A percentile compares a stretch with the other conserved stretches of the same genome.
Evolutionary conservation across 768 basidiomycete species (phyloP).

Genomic region (Phanerochaete sordida): DNA sequence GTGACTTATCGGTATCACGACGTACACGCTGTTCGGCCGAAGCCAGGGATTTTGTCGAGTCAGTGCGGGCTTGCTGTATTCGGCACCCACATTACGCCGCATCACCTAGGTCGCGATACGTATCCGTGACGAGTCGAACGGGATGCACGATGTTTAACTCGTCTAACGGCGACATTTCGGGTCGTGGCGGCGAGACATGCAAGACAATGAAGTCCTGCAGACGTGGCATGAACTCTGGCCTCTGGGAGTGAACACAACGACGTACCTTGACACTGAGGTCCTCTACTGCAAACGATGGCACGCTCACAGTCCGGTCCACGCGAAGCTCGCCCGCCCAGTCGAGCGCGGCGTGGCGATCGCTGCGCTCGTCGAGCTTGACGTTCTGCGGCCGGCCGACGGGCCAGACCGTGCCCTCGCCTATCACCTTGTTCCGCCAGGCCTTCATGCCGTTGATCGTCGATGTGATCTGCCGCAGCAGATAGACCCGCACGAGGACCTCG

Average conservation of each 20-base stretch:
- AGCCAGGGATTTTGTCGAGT: too few species aligned
- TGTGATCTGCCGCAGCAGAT: constrained; percentile 47
- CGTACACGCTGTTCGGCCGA: too few species aligned
- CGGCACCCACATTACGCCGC: background rate
- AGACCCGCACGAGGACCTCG: constrained; percentile 37
- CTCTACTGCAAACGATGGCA: constrained; percentile 44
- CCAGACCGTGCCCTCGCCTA: constrained; percentile 49
- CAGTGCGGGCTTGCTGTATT: too few species aligned
- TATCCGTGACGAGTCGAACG: constrained; percentile 57
- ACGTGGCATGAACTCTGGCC: constrained; percentile 17
- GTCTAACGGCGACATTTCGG: constrained; percentile 31
- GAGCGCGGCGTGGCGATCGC: constrained; percentile 34
- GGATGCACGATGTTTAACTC: constrained; percentile 44
- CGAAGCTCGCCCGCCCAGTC: constrained; percentile 61
- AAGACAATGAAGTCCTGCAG: constrained; percentile 53
- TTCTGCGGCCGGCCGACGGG: constrained; percentile 36
- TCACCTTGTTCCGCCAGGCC: constrained; percentile 34
- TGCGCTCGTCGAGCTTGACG: background rate
- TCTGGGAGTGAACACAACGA: constrained; percentile 8
- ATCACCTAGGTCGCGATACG: constrained; percentile 23
- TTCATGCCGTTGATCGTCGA: constrained; percentile 33
- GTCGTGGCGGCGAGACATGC: constrained; percentile 36
- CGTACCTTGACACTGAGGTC: constrained; percentile 39
- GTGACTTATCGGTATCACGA: too few species aligned
- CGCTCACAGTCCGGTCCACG: constrained; percentile 33